Percentiles rank a stretch among this genome's conserved stretches.
Evolutionary conservation across 306 rosid genomes (phyloP).

Genomic region (Pyrus bretschneideri): DNA sequence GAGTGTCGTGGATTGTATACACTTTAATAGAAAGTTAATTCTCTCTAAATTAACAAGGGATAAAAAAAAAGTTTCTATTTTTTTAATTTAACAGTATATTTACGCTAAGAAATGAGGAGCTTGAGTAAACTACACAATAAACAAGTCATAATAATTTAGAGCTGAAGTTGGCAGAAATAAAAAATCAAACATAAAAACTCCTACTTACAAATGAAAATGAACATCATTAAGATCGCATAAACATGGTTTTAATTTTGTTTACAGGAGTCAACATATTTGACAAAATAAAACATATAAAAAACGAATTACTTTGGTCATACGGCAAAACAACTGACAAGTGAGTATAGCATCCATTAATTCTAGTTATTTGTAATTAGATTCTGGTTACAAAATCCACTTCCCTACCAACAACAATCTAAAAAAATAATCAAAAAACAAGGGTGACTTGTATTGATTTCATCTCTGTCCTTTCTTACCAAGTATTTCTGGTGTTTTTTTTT

Average conservation of each 20-base stretch:
- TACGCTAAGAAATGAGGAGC: too few species aligned
- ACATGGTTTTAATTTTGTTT: background rate
- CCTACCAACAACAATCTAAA: background rate
- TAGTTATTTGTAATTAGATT: background rate
- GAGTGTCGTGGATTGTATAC: too few species aligned
- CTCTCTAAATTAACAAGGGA: too few species aligned
- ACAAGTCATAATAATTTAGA: too few species aligned
- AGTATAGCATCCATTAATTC: background rate
- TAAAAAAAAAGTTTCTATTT: background rate
- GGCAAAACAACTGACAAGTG: background rate
- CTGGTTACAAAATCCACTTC: background rate
- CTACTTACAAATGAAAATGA: fast-evolving
- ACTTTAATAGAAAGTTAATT: too few species aligned
- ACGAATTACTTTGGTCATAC: background rate
- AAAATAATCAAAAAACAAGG: background rate
- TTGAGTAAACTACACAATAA: fast-evolving
- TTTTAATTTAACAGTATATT: background rate
- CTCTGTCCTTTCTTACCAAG: background rate
- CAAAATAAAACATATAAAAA: background rate
- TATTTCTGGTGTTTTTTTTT: background rate
- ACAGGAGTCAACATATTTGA: background rate
- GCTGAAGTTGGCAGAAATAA: fast-evolving
- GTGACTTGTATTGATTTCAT: background rate
- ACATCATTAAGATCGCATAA: too few species aligned
- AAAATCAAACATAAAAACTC: too few species aligned